phyloP scores from a whole-genome alignment of 2,329 filamentous ascomycete genomes.

The Pezicula carpinea region DNA sequence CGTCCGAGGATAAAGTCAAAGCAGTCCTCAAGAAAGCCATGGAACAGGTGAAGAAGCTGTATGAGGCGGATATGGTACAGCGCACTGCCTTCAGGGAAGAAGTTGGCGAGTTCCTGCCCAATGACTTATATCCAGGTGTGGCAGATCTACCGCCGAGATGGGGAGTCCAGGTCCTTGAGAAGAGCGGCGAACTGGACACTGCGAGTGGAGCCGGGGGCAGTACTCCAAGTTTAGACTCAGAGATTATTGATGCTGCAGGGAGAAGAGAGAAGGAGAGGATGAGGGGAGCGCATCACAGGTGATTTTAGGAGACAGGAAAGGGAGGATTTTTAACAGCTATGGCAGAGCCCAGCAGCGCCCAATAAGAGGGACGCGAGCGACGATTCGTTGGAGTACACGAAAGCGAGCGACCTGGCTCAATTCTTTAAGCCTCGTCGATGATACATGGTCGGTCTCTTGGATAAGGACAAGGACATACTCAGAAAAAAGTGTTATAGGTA shows the following conservation, averaged over 20 bases:
- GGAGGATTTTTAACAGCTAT: too few species aligned
- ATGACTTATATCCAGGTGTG: conserved; percentile 81
- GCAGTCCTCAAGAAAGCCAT: conserved; percentile 73
- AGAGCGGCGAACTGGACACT: conserved; percentile 8
- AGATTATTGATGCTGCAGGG: conserved; percentile 21
- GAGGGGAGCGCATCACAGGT: conserved; percentile 1
- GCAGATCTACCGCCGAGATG: conserved; percentile 36
- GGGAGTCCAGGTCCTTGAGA: conserved; percentile 12
- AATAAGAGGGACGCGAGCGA: too few species aligned
- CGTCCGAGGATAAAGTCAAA: conserved; percentile 69
- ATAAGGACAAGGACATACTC: too few species aligned
- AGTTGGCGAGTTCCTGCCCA: conserved; percentile 80
- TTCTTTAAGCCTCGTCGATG: too few species aligned
- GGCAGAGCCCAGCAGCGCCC: too few species aligned
- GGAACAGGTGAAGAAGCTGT: conserved; percentile 69
- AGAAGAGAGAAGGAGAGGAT: conserved; percentile 21
- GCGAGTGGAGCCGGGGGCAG: conserved; percentile 9
- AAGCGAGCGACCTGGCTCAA: too few species aligned
- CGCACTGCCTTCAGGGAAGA: conserved; percentile 76
- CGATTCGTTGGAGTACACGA: too few species aligned
- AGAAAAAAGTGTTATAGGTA: too few species aligned
- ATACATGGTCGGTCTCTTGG: too few species aligned
- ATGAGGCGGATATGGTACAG: conserved; percentile 66
- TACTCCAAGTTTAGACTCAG: conserved; percentile 19
- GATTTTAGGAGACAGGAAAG: too few species aligned